Percentiles rank a stretch among this genome's conserved stretches.
Conservation (phyloP, 2,329 filamentous ascomycete genomes). For the Penicillium sumatraense region DNA sequence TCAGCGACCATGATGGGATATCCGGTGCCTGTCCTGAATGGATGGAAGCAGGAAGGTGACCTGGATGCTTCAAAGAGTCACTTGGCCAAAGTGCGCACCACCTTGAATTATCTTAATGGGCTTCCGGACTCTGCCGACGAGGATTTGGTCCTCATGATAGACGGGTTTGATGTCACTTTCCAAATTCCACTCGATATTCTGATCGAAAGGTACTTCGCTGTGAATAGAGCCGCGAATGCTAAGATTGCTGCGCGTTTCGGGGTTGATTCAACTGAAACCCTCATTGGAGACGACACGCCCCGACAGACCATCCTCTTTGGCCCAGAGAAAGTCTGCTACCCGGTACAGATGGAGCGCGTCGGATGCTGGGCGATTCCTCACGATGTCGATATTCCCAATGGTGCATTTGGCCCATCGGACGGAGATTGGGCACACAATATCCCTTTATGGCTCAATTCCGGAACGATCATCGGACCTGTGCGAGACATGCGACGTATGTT, state of each 20-base stretch:
- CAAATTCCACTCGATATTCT: conserved; percentile 18
- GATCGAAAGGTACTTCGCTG: conserved; percentile 19
- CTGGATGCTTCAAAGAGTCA: conserved; percentile 18
- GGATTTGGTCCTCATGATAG: conserved; percentile 20
- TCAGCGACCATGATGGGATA: conserved; percentile 16
- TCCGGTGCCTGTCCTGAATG: conserved; percentile 17
- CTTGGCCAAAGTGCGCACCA: conserved; percentile 20
- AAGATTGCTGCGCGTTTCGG: conserved; percentile 14
- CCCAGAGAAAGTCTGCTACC: conserved; percentile 21
- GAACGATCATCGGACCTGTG: conserved; percentile 19
- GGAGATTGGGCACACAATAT: conserved; percentile 11
- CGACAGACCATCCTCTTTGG: conserved; percentile 19
- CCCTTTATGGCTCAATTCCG: conserved; percentile 19
- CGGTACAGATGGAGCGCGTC: conserved; percentile 6
- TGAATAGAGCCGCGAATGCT: conserved; percentile 10
- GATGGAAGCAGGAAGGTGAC: conserved; percentile 18
- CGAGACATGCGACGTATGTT: conserved; percentile 19
- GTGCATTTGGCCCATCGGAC: conserved; percentile 17
- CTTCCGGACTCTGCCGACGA: conserved; percentile 13
- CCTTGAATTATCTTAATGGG: conserved; percentile 16
- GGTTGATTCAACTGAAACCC: not conserved
- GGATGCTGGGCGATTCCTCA: conserved; percentile 18
- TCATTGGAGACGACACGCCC: conserved; percentile 10
- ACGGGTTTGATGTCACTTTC: conserved; percentile 19
- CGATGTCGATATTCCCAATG: conserved; percentile 13